A percentile compares a stretch with the other conserved stretches of the same genome.
Evolutionary conservation across 257 asterid species (phyloP).

Genomic region (Ehretia macrophylla): DNA sequence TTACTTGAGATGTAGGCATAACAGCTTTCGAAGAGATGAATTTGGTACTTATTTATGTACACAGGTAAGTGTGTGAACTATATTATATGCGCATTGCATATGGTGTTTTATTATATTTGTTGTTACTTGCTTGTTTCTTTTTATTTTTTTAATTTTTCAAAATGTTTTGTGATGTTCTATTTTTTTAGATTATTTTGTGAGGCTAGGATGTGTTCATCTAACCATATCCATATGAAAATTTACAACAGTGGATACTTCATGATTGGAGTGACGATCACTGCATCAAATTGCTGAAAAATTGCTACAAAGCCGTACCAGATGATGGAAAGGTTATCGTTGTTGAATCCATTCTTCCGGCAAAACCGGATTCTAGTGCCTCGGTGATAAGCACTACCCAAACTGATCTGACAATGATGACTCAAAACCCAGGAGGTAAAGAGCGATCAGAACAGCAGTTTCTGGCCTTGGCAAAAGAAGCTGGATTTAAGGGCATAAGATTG

Average conservation of each 20-base stretch:
- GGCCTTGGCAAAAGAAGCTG: constrained; percentile 33
- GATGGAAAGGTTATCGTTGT: constrained; percentile 35
- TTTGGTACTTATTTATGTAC: no score
- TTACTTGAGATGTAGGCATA: no score
- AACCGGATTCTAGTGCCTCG: constrained; percentile 19
- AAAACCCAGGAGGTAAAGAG: constrained; percentile 41
- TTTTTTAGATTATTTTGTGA: no score
- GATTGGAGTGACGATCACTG: constrained; percentile 43
- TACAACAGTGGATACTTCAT: constrained; percentile 40
- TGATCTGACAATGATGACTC: constrained; percentile 36
- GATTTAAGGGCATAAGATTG: constrained; percentile 23
- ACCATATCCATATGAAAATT: neutral
- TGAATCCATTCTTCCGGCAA: constrained; percentile 21
- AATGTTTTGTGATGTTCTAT: no score
- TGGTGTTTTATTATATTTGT: no score
- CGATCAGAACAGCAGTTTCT: constrained; percentile 26
- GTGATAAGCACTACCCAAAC: constrained; percentile 14
- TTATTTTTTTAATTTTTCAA: no score
- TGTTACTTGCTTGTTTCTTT: no score
- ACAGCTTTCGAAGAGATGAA: no score
- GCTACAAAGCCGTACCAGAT: constrained; percentile 29
- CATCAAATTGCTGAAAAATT: constrained; percentile 29
- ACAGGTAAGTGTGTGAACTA: no score
- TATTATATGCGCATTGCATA: no score
- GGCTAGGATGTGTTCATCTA: no score